Base-by-base conservation (phyloP, 306 rosid genomes). In the Luffa aegyptiaca region DNA sequence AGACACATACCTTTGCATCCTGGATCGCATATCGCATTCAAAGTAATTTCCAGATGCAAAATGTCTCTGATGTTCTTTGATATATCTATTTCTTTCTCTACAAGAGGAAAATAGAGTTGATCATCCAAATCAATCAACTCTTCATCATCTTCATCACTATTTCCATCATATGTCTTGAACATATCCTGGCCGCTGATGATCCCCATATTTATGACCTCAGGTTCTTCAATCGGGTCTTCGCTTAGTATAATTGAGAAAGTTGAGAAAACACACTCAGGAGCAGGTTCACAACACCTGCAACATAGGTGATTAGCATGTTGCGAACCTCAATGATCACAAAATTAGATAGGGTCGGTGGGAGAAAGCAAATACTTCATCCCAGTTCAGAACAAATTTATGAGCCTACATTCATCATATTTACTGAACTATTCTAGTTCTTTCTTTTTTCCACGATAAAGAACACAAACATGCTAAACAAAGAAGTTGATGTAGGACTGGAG, bases 41-140 rank as follows among this genome's bases (percentile, higher is more conserved):
- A 83, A 69, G 89, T 88, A 75, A 92, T 95, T 83, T 95, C 96
- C 81, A 95, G 84, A 87, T 92, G 97, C 85, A 95, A 85, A 71
- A 83, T 81, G 88, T 95, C 98, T 85, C 97, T 90, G 72, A 92
- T 85, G 88, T 91, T 84, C 87, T 95, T 95, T 64, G 98, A 95
- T 87, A 95, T 91, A 82, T 92, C 97, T 82, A 92, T 89, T 74
- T 88, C 90, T 85, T 86, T 92, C 77, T 85, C 87, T 52, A 56
- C 90, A 0, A 81, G 86, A 37, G 97, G 97, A 79, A 95, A 95
- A 80, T 92, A 84, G 35, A 95, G 86, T 58, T 74, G 87, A 82
- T 95, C 98, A 36, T 92, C 97, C 51, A 84, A 82, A 74, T 92
- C 97, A 12, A 95, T 86, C 42, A 80, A 76, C 10, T 84, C 84